Evolutionary conservation across 2,329 filamentous ascomycete species (phyloP), one percentile per base, ranked within the genome.

Genomic region (Neofusicoccum umdonicola): DNA sequence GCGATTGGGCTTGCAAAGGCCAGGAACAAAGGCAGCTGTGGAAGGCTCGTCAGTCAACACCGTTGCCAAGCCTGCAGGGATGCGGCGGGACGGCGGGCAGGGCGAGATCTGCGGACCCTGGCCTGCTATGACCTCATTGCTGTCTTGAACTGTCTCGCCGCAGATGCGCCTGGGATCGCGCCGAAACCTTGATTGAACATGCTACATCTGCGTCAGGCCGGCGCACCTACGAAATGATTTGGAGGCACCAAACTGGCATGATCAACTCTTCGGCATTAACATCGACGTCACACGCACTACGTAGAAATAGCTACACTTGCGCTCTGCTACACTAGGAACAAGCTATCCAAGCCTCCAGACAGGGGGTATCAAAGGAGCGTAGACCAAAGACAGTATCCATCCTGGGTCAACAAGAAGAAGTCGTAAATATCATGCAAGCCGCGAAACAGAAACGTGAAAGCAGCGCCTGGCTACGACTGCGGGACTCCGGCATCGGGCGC

Each of bases 51-150:
- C 44, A 15, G n/a, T 31, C 27, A 31, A 31, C 27, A 37, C 22
- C 39, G 61, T 56, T 54, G 61, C 61, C 61, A 63, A 63, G 61
- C n/a, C 48, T n/a, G 48, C 50, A 50, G 37, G 52, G 42, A 61
- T 61, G 19, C 13, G 31, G 19, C 34, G 39, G 5, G 27, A 31
- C 27, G 27, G 27, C 27, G 27, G 27, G 27, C 27, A 31, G 27
- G 27, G 4, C 35, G 19, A 34, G 34, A 50, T 62, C 34, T 8
- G 57, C 42, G 57, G 57, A 62, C 44, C 58, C 58, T 51, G 58
- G 48, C 45, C 15, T 31, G 27, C 4, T 27, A 62, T 62, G 60
- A 62, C 60, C 35, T 62, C 45, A 62, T 34, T 19, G 19, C 41
- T 19, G 56, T 45, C 27, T 34, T 15, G 17, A 57, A n/a, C 7